Percentiles rank a stretch among this genome's conserved stretches.
phyloP scores from a whole-genome alignment of 768 basidiomycete genomes.

The Trametes elegans region DNA sequence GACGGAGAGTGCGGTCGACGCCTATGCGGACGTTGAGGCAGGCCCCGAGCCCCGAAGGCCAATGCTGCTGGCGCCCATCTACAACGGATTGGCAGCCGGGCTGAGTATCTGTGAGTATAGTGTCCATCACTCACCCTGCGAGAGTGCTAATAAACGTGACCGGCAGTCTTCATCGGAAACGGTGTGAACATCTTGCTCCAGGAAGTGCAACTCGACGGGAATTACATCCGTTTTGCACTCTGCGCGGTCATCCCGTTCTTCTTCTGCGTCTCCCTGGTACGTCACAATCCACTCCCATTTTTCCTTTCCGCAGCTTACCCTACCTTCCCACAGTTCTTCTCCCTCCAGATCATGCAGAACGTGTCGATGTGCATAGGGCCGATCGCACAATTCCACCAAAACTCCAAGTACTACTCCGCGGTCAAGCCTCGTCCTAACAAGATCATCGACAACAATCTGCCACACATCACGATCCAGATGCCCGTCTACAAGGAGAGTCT shows the following conservation, averaged over 20 bases:
- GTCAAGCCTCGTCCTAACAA: conserved; percentile 41
- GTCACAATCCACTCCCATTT: conserved; percentile 1
- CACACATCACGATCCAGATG: conserved; percentile 54
- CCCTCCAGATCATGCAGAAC: conserved; percentile 41
- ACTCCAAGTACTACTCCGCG: conserved; percentile 55
- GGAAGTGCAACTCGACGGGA: conserved; percentile 50
- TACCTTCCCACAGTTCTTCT: conserved; percentile 31
- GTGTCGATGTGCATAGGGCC: conserved; percentile 48
- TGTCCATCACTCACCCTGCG: background rate
- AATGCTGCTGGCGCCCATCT: conserved; percentile 37
- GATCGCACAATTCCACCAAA: conserved; percentile 49
- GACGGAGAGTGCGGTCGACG: conserved; percentile 7
- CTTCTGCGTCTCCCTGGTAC: conserved; percentile 46
- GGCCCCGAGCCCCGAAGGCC: conserved; percentile 30
- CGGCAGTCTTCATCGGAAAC: conserved; percentile 60
- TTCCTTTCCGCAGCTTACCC: background rate
- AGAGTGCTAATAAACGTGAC: conserved; percentile 15
- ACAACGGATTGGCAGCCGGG: conserved; percentile 36
- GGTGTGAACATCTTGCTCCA: conserved; percentile 58
- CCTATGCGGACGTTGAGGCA: conserved; percentile 30
- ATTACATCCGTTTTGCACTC: conserved; percentile 42
- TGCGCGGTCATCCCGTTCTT: conserved; percentile 39
- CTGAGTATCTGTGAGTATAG: conserved; percentile 30
- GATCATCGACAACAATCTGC: conserved; percentile 42
- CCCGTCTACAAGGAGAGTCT: conserved; percentile 54